phyloP scores from a whole-genome alignment of 2,329 filamentous ascomycete species.

The Colletotrichum chlorophyti region DNA sequence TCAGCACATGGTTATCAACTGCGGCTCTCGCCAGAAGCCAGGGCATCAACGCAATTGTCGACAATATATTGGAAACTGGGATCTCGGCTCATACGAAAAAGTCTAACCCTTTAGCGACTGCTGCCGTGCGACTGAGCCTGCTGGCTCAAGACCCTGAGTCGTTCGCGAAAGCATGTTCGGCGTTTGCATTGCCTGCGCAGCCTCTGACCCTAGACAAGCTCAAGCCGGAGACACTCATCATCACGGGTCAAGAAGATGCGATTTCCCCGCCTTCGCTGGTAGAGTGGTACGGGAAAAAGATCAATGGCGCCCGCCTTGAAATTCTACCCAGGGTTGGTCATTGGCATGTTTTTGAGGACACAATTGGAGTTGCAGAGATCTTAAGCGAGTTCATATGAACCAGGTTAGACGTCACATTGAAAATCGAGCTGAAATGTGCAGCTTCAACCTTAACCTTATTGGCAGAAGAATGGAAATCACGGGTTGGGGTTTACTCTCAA shows the following conservation, averaged over 20 bases:
- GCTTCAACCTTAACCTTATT: too few species aligned
- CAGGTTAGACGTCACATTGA: too few species aligned
- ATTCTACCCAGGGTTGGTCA: slow-evolving; percentile 52
- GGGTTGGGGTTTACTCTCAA: too few species aligned
- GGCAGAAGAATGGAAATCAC: too few species aligned
- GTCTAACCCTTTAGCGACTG: slow-evolving; percentile 45
- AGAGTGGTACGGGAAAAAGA: slow-evolving; percentile 38
- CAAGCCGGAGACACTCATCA: slow-evolving; percentile 42
- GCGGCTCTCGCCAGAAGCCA: slow-evolving; percentile 48
- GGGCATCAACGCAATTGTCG: slow-evolving; percentile 52
- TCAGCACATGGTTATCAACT: slow-evolving; percentile 37
- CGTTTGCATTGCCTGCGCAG: slow-evolving; percentile 48
- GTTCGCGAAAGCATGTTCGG: slow-evolving; percentile 60
- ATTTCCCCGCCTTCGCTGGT: slow-evolving; percentile 45
- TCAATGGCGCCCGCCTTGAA: slow-evolving; percentile 36
- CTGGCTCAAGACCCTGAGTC: slow-evolving; percentile 57
- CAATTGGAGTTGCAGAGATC: slow-evolving; percentile 39
- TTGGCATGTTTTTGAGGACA: slow-evolving; percentile 58
- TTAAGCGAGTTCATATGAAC: slow-evolving; percentile 31
- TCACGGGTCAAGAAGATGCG: slow-evolving; percentile 54
- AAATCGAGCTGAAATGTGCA: too few species aligned
- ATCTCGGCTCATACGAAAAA: slow-evolving; percentile 45
- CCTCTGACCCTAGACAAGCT: slow-evolving; percentile 42
- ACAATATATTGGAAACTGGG: slow-evolving; percentile 42
- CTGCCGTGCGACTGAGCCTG: slow-evolving; percentile 51